A percentile compares a stretch with the other conserved stretches of the same genome.
These are phyloP conservation scores for Hyparrhenia diplandra DNA, from an alignment of 176 grass and related monocot genomes.

Conservation along the genomic window DNA sequence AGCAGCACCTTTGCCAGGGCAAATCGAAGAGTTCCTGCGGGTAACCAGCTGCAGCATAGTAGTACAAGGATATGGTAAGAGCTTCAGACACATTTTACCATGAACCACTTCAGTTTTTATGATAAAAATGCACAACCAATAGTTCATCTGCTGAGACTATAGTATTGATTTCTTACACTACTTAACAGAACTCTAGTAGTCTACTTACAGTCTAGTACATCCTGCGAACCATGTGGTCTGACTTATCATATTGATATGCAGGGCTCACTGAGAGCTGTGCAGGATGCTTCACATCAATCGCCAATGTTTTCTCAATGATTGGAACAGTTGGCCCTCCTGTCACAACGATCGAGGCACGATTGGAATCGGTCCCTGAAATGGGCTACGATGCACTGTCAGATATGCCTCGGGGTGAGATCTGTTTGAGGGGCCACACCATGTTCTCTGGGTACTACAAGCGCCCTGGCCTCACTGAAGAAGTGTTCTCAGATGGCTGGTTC, in stretches of 20 bases:
- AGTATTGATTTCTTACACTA: neutral
- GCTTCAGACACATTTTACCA: neutral
- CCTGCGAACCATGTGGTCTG: neutral
- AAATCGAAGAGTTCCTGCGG: conserved; percentile 90
- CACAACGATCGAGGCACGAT: conserved; percentile 66
- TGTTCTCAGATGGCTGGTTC: conserved; percentile 80
- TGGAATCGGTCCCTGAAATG: conserved; percentile 87
- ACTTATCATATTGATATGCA: conserved; percentile 27
- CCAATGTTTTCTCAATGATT: conserved; percentile 77
- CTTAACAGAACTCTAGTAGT: neutral
- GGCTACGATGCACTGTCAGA: conserved; percentile 63
- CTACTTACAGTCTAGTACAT: neutral
- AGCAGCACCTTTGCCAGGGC: conserved; percentile 75
- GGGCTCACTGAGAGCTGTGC: conserved; percentile 87
- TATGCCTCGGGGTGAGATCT: conserved; percentile 76
- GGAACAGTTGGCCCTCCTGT: conserved; percentile 79
- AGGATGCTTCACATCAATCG: conserved; percentile 88
- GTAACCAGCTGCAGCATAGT: conserved; percentile 76
- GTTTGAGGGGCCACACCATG: conserved; percentile 82
- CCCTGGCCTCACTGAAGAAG: conserved; percentile 63
- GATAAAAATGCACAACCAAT: neutral
- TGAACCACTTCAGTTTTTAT: neutral
- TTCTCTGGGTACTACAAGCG: conserved; percentile 94
- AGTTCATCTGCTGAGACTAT: neutral
- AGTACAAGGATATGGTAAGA: conserved; percentile 94